Base-by-base conservation (phyloP, 306 rosid species). In the Malus orientalis region DNA sequence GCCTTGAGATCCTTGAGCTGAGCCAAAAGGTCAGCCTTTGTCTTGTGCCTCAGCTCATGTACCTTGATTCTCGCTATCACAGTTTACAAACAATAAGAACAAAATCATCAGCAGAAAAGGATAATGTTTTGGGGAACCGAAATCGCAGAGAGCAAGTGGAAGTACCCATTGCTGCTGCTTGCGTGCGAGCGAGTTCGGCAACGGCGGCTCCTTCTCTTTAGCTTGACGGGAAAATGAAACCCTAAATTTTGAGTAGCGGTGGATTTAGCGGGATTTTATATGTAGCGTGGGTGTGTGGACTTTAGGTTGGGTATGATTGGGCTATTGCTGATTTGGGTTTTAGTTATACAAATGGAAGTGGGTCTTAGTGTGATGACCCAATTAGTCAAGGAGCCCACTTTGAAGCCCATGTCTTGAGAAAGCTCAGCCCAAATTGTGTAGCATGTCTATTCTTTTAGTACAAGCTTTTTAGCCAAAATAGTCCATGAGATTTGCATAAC, bases 1-100 rank as follows among this genome's bases (percentile, higher is more conserved):
- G 99, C 98, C 86, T 92, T 95, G 78, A 95, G 98, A 71, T 95
- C 99, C 89, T 92, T 95, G 18, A 92, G 90, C 89, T 95, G 99
- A 71, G 4, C 74, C 89, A 88, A 72, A 19, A 95, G 84, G 13
- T 95, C 99, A 1, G 70, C 77, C 87, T 91, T 92, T 3, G 85
- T 8, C 77, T 95, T 95, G 85, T 95, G 97, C 83, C 99, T 89
- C 74, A 95, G 76, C 87, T 95, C 99, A 70, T 95, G 93, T 59
- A 92, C 98, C 91, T 90, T 95, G 86, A 96, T 92, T 85, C 99
- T 92, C 54, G 99, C 99, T 96, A 83, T 5, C 69, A 70, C 15
- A 70, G 23, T 36, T 11, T 53, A 51, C 65, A 76, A 57, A 36
- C 68, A 42, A 32, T 36, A 38, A 12, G 27, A 51, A 59, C 18